Percentiles rank a stretch among this genome's conserved stretches.
These are phyloP conservation scores for Geum urbanum DNA, from an alignment of 306 rosid species.

Conservation along the genomic window DNA sequence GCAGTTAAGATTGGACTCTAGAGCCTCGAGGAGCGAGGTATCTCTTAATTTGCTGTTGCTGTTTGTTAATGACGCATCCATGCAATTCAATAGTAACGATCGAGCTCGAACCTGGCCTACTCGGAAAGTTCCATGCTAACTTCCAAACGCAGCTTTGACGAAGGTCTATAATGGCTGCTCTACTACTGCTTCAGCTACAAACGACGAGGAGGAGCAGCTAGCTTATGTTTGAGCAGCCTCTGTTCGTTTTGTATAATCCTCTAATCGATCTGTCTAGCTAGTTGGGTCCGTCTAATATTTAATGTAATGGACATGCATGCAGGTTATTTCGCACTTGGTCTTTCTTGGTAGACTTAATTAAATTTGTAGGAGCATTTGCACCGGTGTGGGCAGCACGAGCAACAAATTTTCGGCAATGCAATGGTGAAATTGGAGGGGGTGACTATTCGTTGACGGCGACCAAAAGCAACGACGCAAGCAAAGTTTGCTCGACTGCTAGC, in stretches of 20 bases:
- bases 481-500: too few species aligned
- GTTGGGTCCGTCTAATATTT: too few species aligned
- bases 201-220: background rate
- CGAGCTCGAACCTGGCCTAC: background rate
- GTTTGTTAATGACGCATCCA: slow-evolving; percentile 4
- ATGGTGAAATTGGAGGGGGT: too few species aligned
- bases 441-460: too few species aligned
- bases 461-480: too few species aligned
- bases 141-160: background rate
- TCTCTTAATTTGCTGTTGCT: background rate
- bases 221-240: background rate
- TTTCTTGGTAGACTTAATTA: too few species aligned
- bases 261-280: too few species aligned
- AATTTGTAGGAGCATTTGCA: too few species aligned
- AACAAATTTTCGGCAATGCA: too few species aligned
- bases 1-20: background rate
- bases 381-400: too few species aligned
- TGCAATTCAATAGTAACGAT: background rate
- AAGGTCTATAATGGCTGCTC: background rate
- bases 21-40: background rate
- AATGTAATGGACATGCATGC: too few species aligned
- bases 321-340: too few species aligned
- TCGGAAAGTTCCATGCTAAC: background rate
- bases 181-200: background rate
- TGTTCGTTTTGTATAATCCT: background rate